Evolutionary conservation across 2,329 filamentous ascomycete genomes (phyloP).

Genomic region (Tolypocladium paradoxum): DNA sequence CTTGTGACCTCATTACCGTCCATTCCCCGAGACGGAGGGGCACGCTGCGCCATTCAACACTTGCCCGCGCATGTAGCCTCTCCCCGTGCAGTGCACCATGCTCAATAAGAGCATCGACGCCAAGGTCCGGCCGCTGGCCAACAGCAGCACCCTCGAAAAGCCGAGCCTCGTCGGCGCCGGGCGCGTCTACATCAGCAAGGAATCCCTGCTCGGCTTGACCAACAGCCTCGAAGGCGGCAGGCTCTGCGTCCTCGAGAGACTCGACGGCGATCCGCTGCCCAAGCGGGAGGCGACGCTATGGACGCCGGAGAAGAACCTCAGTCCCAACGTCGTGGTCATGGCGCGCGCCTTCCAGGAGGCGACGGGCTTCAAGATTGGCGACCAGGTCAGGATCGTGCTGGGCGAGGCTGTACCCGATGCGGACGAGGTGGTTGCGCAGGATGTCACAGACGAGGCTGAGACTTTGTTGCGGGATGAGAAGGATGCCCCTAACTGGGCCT

Average conservation of each 20-base stretch:
- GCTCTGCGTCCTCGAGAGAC: constrained; percentile 28
- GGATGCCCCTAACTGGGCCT: constrained; percentile 23
- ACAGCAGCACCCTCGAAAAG: constrained; percentile 30
- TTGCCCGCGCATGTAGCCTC: background rate
- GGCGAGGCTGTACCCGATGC: constrained; percentile 43
- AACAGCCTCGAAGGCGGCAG: constrained; percentile 31
- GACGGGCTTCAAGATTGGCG: constrained; percentile 61
- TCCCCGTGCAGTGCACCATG: constrained; percentile 10
- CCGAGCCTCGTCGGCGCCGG: constrained; percentile 31
- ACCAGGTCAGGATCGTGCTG: constrained; percentile 51
- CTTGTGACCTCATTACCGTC: background rate
- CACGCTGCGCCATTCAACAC: background rate
- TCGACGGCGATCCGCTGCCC: constrained; percentile 12
- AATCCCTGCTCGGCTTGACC: constrained; percentile 32
- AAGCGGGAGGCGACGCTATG: constrained; percentile 38
- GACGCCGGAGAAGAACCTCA: constrained; percentile 49
- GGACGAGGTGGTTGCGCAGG: constrained; percentile 47
- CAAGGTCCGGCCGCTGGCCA: constrained; percentile 31
- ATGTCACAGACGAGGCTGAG: constrained; percentile 35
- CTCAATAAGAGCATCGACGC: constrained; percentile 24
- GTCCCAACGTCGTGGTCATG: constrained; percentile 59
- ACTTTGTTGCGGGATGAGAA: constrained; percentile 17
- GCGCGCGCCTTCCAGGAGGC: constrained; percentile 63
- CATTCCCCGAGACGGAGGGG: background rate
- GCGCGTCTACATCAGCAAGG: constrained; percentile 36